phyloP scores from a whole-genome alignment of 371 early-diverging fungal species.

The Mucor racemosus region DNA sequence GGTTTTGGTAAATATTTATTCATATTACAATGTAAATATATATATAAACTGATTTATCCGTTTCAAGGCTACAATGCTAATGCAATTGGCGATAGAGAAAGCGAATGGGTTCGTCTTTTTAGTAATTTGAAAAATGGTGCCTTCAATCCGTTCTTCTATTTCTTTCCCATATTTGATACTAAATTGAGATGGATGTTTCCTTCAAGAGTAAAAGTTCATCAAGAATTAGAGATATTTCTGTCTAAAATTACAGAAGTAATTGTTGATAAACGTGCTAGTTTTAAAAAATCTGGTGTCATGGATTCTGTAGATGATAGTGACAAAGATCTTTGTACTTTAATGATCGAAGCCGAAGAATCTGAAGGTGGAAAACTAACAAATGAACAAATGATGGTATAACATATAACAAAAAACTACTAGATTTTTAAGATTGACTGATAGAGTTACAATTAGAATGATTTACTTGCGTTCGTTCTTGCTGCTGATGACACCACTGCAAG shows the following conservation, averaged over 20 bases:
- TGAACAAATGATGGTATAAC: constrained; percentile 14
- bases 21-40: no score
- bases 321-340: constrained; percentile 39
- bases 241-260: constrained; percentile 21
- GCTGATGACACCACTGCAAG: constrained; percentile 43
- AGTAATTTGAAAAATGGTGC: constrained; percentile 15
- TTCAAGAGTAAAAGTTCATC: constrained; percentile 36
- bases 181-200: constrained; percentile 26
- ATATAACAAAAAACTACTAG: not conserved
- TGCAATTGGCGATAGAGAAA: constrained; percentile 24
- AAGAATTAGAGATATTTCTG: constrained; percentile 14
- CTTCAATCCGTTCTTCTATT: constrained; percentile 20
- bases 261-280: constrained; percentile 7
- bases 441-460: constrained; percentile 7
- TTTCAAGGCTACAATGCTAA: constrained; percentile 34
- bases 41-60: no score
- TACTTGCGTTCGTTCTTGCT: constrained; percentile 32
- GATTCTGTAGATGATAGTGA: constrained; percentile 39
- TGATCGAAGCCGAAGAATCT: constrained; percentile 37
- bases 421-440: no score
- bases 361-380: constrained; percentile 26
- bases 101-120: constrained; percentile 25
- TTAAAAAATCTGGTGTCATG: constrained; percentile 9
- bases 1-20: constrained; percentile 32
- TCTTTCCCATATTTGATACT: constrained; percentile 30